A percentile compares a stretch with the other conserved stretches of the same genome.
Conservation (phyloP, 306 rosid species). For the Spatholobus suberectus region DNA sequence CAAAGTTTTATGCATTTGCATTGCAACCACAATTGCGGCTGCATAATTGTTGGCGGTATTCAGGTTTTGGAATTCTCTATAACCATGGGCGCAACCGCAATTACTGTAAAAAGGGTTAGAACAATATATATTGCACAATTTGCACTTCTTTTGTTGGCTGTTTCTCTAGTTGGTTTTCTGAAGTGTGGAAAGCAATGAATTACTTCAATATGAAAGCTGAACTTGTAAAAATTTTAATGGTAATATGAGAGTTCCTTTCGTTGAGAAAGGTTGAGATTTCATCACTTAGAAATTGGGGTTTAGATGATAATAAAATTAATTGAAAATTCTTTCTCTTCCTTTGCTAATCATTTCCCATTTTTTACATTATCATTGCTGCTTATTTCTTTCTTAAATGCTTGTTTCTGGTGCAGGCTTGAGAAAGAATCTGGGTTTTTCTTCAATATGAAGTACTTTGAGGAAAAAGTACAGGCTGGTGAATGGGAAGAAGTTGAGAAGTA, state of each 20-base stretch:
- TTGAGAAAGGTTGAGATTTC: background rate
- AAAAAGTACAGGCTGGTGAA: slow-evolving; percentile 83
- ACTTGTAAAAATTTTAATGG: background rate
- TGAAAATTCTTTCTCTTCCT: background rate
- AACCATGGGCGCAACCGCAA: background rate
- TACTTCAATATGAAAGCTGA: slow-evolving; percentile 15
- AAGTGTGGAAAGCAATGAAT: slow-evolving; percentile 2
- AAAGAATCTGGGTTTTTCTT: slow-evolving; percentile 91
- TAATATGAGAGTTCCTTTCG: background rate
- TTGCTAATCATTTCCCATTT: background rate
- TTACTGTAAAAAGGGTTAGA: background rate
- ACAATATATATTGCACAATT: background rate
- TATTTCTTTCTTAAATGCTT: slow-evolving; percentile 16
- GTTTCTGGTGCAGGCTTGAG: slow-evolving; percentile 65
- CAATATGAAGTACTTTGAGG: slow-evolving; percentile 92
- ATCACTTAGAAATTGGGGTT: slow-evolving; percentile 8
- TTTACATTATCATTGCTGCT: background rate
- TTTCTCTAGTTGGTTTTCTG: slow-evolving; percentile 19
- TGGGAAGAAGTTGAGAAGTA: slow-evolving; percentile 97
- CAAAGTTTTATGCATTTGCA: background rate
- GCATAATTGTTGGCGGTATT: background rate
- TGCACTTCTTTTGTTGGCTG: background rate
- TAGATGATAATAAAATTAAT: slow-evolving; percentile 9
- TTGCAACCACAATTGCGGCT: background rate
- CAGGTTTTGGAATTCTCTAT: background rate